Base-by-base conservation (phyloP, 805 yeast genomes). In the Ogataea pignaliae region DNA sequence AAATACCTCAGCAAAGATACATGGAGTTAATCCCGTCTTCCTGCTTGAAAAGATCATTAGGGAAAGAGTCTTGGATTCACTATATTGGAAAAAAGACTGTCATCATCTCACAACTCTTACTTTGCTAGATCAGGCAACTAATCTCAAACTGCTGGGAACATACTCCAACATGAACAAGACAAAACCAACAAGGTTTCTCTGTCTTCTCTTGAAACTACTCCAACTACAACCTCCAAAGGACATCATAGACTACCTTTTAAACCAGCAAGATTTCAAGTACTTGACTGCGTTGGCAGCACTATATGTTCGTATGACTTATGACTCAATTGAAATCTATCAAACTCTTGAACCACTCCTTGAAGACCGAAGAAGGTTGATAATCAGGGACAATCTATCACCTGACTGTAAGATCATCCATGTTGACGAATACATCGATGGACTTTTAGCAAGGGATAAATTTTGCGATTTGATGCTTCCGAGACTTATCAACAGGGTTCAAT, bases 391-490 rank as follows among this genome's bases (percentile, higher is more conserved):
- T 15, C 50, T 52, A 14, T 65, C 60, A 40, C 64, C 70, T 10
- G 60, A 64, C 51, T 64, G 71, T 53, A 66, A 59, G 30, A 61
- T 79, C 42, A 65, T 69, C 5, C 74, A 79, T 55, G 71, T 91
- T 66, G 98, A 91, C 61, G 91, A 83, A 57, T 76, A 83, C 56
- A 75, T 80, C 0, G 96, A 91, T 54, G 64, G 66, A 34, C 59
- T 91, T 38, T 60, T 84, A 21, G 67, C 57, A 1, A 69, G 74
- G 31, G 78, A 76, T 33, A 72, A 88, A 46, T 83, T 85, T 16
- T 76, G 85, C 52, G 97, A 87, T 39, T 66, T 89, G 41, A 78
- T 86, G 2, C 58, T 91, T 39, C 96, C 96, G 0, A 50, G 88
- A 51, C 48, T 88, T 58, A 61, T 61, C 3, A 63, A 62, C 3